Evolutionary conservation across 2,329 filamentous ascomycete genomes (phyloP).

Genomic region (Aspergillus sp.): DNA sequence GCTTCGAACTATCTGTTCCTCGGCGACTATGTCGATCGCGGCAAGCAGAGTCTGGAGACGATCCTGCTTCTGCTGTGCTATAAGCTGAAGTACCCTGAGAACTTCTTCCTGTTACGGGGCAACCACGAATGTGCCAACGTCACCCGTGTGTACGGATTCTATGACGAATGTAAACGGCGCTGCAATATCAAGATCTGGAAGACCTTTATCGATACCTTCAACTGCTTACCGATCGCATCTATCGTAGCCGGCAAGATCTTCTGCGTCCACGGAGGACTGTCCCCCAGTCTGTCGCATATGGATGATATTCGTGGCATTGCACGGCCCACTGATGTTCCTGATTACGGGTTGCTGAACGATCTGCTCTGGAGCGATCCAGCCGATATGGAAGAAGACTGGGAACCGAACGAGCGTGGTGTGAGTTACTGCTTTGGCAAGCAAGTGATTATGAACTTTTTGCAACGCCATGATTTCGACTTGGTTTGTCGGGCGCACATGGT

Average conservation of each 20-base stretch:
- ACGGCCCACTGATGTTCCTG: slow-evolving; percentile 92
- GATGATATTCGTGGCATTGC: slow-evolving; percentile 97
- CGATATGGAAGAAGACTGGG: slow-evolving; percentile 98
- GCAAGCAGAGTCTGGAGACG: slow-evolving; percentile 93
- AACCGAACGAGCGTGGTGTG: slow-evolving; percentile 92
- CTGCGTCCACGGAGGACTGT: slow-evolving; percentile 92
- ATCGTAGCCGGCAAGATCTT: slow-evolving; percentile 98
- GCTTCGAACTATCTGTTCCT: slow-evolving; percentile 90
- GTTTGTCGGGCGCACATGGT: slow-evolving; percentile 99
- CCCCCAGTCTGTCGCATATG: slow-evolving; percentile 91
- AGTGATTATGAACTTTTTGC: slow-evolving; percentile 93
- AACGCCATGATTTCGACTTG: slow-evolving; percentile 92
- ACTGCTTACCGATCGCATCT: slow-evolving; percentile 90
- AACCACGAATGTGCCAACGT: slow-evolving; percentile 98
- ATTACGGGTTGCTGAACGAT: slow-evolving; percentile 93
- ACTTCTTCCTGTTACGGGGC: slow-evolving; percentile 91
- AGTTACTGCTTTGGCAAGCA: slow-evolving; percentile 99
- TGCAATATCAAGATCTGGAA: slow-evolving; percentile 99
- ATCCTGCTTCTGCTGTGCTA: slow-evolving; percentile 91
- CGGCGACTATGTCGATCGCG: slow-evolving; percentile 93
- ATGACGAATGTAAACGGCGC: slow-evolving; percentile 94
- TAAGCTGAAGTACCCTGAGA: slow-evolving; percentile 95
- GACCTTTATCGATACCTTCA: slow-evolving; percentile 95
- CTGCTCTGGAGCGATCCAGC: slow-evolving; percentile 96
- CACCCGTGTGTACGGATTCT: slow-evolving; percentile 93